Base-by-base conservation (phyloP, 2,329 filamentous ascomycete genomes). In the Aspergillus ruber region DNA sequence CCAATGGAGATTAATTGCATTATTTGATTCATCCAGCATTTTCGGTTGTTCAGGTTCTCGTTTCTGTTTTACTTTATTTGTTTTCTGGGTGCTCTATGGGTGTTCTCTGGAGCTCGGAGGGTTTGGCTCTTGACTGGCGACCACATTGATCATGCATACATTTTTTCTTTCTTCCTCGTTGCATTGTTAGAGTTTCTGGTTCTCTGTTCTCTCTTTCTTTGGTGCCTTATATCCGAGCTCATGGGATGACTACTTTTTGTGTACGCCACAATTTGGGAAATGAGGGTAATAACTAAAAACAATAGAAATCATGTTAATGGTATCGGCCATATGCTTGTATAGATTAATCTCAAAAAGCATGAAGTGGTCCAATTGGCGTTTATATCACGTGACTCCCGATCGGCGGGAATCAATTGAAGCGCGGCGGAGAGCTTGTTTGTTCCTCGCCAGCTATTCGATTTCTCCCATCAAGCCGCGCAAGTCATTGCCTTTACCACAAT, bases 111-210 rank as follows among this genome's bases (percentile, higher is more conserved):
- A 53, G 51, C 55, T 52, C 15, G 13, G 50, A 52, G 49, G 53
- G 47, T 46, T 50, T 38, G 50, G 42, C 52, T 50, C 51, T 40
- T 45, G 47, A 41, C 50, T 45, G 51, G 53, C 49, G 48, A 56
- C 48, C 49, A 48, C 53, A 54, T 55, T 50, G 51, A 35, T 39
- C 36, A 57, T 61, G 61, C 61, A 64, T 65, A 53, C 46, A 55
- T 54, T 53, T 57, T 55, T 55, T 55, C 49, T 44, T 46, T 54
- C 52, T 49, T 51, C 48, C 56, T 56, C 55, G 50, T 56, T 50
- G 51, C 49, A 50, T 50, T 43, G 48, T 50, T 50, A 56, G 53
- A 21, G 29, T 17, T 33, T 43, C 15, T 21, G 29, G 20, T 25
- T 50, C 48, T 45, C 32, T 52, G 38, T 21, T 42, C 33, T 13